Evolutionary conservation across 2,329 filamentous ascomycete species (phyloP).

Genomic region (Ophiocordyceps australis): DNA sequence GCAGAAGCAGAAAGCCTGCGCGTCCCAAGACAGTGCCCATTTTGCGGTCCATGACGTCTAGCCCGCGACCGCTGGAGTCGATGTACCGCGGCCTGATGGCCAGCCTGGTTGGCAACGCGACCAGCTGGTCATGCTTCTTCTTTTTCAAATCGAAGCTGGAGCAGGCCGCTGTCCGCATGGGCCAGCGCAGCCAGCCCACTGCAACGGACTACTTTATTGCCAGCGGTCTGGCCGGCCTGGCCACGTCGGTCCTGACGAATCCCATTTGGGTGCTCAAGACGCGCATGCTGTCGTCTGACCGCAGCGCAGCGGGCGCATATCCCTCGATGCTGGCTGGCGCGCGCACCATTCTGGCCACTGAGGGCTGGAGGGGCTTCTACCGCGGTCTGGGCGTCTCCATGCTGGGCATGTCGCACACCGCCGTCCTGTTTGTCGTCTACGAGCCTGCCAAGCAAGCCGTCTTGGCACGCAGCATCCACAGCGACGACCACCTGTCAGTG

Average conservation of each 20-base stretch:
- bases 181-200: constrained; percentile 8
- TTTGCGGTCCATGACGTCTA: constrained; percentile 26
- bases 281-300: constrained; percentile 80
- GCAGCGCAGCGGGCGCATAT: constrained; percentile 60
- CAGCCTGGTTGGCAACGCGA: constrained; percentile 79
- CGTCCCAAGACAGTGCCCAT: constrained; percentile 31
- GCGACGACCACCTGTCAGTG: constrained; percentile 33
- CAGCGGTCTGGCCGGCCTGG: constrained; percentile 49
- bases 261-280: constrained; percentile 98
- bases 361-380: constrained; percentile 72
- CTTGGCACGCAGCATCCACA: constrained; percentile 20
- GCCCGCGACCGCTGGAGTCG: constrained; percentile 41
- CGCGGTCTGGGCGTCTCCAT: constrained; percentile 69
- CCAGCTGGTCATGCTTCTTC: constrained; percentile 88
- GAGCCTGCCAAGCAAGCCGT: constrained; percentile 47
- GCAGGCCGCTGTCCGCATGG: constrained; percentile 17
- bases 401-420: constrained; percentile 78
- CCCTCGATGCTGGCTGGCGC: constrained; percentile 57
- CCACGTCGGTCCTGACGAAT: constrained; percentile 74
- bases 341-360: constrained; percentile 43
- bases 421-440: constrained; percentile 92
- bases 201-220: constrained; percentile 66
- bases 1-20: constrained; percentile 14
- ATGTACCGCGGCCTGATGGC: constrained; percentile 83
- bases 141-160: constrained; percentile 47